Evolutionary conservation across 73 alveolate genomes (phyloP), one percentile per base, ranked within the genome.

Genomic region (Urostyla sp.): DNA sequence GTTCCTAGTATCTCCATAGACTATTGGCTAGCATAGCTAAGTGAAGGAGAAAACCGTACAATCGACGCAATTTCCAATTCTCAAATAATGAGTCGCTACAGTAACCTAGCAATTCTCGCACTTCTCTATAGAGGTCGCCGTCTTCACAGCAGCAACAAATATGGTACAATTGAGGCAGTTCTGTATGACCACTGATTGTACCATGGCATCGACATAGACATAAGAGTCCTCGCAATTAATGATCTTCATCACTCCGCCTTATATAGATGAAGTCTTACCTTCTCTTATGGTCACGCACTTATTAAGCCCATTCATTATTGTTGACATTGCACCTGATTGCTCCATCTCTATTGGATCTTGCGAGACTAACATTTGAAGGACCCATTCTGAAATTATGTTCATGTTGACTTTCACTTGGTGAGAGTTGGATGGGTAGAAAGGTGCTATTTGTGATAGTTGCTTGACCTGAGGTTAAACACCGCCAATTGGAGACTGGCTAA

Each of bases 1-100:
- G 28, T 94, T 92, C 72, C 98, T 73, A 75, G 91, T 91, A 72
- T 95, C 99, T 7, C 99, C 99, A 63, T 80, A 93, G 45, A 95
- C 59, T 27, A 93, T 87, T 4, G 98, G 99, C 23, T 87, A 92
- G 75, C 61, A 61, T 23, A 73, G 87, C 1, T 93, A 91, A 1
- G 92, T 54, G 81, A 84, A 95, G 40, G 85, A 48, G 77, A 88
- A 82, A 16, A 91, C 79, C 46, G 90, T 89, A 59, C 96, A 88
- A 86, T 95, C 99, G 18, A 95, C 94, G 75, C 92, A 87, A 78
- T 95, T 95, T 24, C 98, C 96, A 13, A 92, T 83, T 75, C 98
- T 90, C 10, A 94, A 63, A 37, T 81, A 83, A 78, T 90, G 92
- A 7, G 96, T 53, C n/a, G 94, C 89, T 6, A 85, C 85, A 23